Conservation (phyloP, 495 filamentous ascomycete genomes). For the Penicillium verhagenii region DNA sequence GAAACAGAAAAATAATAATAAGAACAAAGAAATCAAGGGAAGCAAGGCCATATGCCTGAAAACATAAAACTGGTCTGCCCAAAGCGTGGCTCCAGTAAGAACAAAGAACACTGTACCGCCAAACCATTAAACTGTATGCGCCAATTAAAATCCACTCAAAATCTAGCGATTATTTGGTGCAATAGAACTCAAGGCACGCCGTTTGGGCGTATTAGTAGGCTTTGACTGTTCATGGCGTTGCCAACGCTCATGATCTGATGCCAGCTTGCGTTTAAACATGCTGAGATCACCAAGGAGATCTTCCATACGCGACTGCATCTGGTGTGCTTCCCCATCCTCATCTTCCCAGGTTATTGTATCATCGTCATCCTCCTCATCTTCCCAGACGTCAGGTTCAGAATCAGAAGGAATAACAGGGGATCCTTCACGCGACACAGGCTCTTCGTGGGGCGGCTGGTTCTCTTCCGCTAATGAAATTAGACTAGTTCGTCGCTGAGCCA, state of each 20-base stretch:
- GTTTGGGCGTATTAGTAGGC: constrained; percentile 28
- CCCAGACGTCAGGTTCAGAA: constrained; percentile 41
- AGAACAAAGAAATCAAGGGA: constrained; percentile 7
- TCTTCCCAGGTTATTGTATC: constrained; percentile 38
- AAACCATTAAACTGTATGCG: constrained; percentile 22
- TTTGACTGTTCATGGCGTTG: constrained; percentile 26
- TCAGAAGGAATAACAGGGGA: constrained; percentile 28
- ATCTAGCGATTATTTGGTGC: constrained; percentile 33
- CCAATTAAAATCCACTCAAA: constrained; percentile 16
- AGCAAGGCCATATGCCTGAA: background rate
- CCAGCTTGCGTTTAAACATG: constrained; percentile 79
- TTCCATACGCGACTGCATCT: constrained; percentile 67
- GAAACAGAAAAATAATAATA: constrained; percentile 16
- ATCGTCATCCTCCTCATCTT: constrained; percentile 32
- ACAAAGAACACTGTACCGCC: constrained; percentile 19
- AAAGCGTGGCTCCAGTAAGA: constrained; percentile 12
- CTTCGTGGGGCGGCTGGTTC: constrained; percentile 31
- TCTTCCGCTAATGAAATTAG: constrained; percentile 40
- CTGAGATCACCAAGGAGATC: constrained; percentile 73
- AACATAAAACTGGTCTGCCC: constrained; percentile 6
- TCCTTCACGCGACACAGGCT: constrained; percentile 36
- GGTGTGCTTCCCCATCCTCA: constrained; percentile 37
- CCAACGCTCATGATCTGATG: constrained; percentile 68
- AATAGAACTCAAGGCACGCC: constrained; percentile 38
- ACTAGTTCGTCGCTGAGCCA: constrained; percentile 37